Conservation (phyloP, 2,329 filamentous ascomycete genomes). For the Calonectria pteridis region DNA sequence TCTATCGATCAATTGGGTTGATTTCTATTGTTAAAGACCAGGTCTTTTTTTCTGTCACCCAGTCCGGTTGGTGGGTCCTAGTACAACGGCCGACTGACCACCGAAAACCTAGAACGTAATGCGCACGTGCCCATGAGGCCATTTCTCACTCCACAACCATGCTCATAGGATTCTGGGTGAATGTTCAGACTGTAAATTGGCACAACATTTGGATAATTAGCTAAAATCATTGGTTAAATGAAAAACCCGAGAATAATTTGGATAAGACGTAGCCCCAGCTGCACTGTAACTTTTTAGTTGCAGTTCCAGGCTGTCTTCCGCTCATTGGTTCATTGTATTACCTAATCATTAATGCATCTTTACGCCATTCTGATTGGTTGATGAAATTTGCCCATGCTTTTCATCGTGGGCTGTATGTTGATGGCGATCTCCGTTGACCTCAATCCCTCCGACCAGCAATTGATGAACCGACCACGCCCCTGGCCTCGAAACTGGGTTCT, state of each 20-base stretch:
- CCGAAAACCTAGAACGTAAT: not conserved
- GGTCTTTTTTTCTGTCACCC: not conserved
- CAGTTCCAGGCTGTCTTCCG: not conserved
- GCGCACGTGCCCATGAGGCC: not conserved
- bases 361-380: conserved; percentile 34
- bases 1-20: not conserved
- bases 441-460: conserved; percentile 27
- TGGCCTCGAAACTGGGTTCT: conserved; percentile 13
- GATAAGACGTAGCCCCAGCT: not conserved
- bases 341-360: conserved; percentile 25
- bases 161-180: not conserved
- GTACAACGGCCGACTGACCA: not conserved
- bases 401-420: conserved; percentile 10
- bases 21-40: not conserved
- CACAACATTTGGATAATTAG: no score
- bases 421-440: conserved; percentile 7
- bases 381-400: conserved; percentile 36
- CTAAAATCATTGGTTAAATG: not conserved
- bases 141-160: not conserved
- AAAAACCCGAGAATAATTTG: not conserved
- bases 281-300: not conserved
- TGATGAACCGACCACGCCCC: conserved; percentile 20
- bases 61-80: not conserved
- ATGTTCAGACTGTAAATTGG: not conserved
- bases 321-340: conserved; percentile 24